These are phyloP conservation scores for Rosa rugosa DNA, from an alignment of 306 rosid species.

Conservation along the genomic window DNA sequence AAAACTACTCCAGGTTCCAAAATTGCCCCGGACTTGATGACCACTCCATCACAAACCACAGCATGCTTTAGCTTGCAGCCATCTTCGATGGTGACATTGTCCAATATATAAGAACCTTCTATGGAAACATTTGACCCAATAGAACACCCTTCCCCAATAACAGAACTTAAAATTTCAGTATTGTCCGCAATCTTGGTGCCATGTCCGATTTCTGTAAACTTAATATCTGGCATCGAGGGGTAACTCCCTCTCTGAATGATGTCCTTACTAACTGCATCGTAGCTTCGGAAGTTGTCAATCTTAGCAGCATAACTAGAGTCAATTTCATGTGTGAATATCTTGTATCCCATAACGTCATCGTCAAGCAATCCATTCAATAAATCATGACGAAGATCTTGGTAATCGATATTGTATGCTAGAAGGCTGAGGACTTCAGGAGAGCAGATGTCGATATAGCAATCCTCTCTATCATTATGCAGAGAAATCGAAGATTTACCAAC, in stretches of 20 bases:
- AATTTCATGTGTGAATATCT: constrained; percentile 87
- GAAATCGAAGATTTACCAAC: constrained; percentile 65
- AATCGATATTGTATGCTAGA: constrained; percentile 91
- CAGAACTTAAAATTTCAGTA: constrained; percentile 63
- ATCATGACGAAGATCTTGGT: constrained; percentile 94
- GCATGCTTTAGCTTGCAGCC: constrained; percentile 79
- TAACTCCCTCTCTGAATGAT: constrained; percentile 95
- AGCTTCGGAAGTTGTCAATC: constrained; percentile 90
- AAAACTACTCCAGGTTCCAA: constrained; percentile 85
- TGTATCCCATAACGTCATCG: constrained; percentile 96
- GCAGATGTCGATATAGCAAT: constrained; percentile 93
- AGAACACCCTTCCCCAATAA: constrained; percentile 77
- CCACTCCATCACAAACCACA: constrained; percentile 87
- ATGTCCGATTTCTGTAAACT: constrained; percentile 68
- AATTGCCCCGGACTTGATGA: constrained; percentile 65
- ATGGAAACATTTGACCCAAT: constrained; percentile 82
- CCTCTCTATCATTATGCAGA: constrained; percentile 90
- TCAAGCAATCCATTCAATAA: constrained; percentile 90
- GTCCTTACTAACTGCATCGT: constrained; percentile 87
- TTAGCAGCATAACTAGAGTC: constrained; percentile 87
- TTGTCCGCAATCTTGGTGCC: constrained; percentile 73
- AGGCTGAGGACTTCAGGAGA: constrained; percentile 94
- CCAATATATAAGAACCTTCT: constrained; percentile 89
- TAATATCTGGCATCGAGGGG: constrained; percentile 38
- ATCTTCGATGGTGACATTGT: constrained; percentile 79